Conservation (phyloP, 495 filamentous ascomycete genomes). For the Lichenothelia convexa region DNA sequence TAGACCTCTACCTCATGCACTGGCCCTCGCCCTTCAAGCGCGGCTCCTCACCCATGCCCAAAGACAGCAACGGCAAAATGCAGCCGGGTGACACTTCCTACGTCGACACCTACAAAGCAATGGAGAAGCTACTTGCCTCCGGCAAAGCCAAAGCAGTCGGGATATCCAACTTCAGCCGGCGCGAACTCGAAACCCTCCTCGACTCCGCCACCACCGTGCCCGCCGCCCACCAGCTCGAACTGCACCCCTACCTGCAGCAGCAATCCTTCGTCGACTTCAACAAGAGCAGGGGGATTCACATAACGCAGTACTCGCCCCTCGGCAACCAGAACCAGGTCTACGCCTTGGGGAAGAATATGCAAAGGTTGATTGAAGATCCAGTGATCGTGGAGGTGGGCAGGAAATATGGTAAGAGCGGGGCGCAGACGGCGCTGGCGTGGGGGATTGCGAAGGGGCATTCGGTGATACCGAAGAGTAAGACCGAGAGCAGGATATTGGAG, state of each 20-base stretch:
- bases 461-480: conserved; percentile 49
- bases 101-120: conserved; percentile 29
- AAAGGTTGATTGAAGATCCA: conserved; percentile 42
- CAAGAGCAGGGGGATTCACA: conserved; percentile 35
- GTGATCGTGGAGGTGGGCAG: conserved; percentile 40
- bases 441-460: conserved; percentile 43
- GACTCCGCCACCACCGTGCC: conserved; percentile 37
- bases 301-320: conserved; percentile 50
- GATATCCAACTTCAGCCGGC: conserved; percentile 56
- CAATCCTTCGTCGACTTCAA: conserved; percentile 36
- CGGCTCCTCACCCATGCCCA: conserved; percentile 12
- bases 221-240: conserved; percentile 49
- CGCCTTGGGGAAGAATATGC: conserved; percentile 26
- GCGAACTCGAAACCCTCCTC: conserved; percentile 49
- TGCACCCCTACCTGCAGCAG: conserved; percentile 46
- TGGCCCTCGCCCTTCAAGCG: conserved; percentile 19
- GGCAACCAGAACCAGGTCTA: conserved; percentile 56
- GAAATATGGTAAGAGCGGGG: conserved; percentile 40
- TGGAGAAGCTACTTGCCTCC: conserved; percentile 39
- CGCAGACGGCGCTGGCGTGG: conserved; percentile 48
- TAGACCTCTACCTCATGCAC: conserved; percentile 22
- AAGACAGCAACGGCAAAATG: conserved; percentile 14
- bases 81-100: conserved; percentile 14
- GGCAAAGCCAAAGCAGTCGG: conserved; percentile 50
- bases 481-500: conserved; percentile 28